Percentiles rank a stretch among this genome's conserved stretches.
Conservation (phyloP, 805 yeast genomes). For the Metschnikowia similis region DNA sequence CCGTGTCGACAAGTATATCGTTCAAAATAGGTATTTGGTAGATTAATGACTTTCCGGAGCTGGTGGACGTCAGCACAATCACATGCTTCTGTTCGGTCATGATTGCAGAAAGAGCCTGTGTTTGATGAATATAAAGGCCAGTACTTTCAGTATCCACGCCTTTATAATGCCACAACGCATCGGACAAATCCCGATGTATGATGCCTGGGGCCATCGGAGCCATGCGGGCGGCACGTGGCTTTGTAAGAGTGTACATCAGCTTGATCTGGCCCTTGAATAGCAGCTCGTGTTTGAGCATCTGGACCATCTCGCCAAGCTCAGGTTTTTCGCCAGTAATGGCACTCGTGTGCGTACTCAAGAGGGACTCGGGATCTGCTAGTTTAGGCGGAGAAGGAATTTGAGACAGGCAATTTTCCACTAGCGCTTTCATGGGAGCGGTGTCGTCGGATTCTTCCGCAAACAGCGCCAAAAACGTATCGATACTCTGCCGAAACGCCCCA, state of each 20-base stretch:
- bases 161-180: slow-evolving; percentile 46
- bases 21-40: slow-evolving; percentile 82
- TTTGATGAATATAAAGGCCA: slow-evolving; percentile 75
- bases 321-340: slow-evolving; percentile 10
- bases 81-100: slow-evolving; percentile 54
- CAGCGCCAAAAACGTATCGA: slow-evolving; percentile 15
- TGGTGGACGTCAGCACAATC: slow-evolving; percentile 89
- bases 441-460: slow-evolving; percentile 19
- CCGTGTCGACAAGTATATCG: slow-evolving; percentile 35
- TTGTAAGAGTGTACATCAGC: slow-evolving; percentile 43
- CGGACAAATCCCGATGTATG: slow-evolving; percentile 45
- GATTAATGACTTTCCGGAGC: slow-evolving; percentile 92
- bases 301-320: slow-evolving; percentile 40
- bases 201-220: slow-evolving; percentile 37
- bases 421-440: slow-evolving; percentile 37
- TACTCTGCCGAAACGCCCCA: slow-evolving; percentile 38
- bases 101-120: slow-evolving; percentile 64
- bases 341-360: slow-evolving; percentile 12
- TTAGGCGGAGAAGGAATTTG: slow-evolving; percentile 47
- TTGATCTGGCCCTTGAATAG: slow-evolving; percentile 64
- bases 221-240: slow-evolving; percentile 44
- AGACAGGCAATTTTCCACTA: slow-evolving; percentile 32
- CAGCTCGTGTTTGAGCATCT: slow-evolving; percentile 41
- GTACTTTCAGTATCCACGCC: slow-evolving; percentile 38
- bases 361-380: slow-evolving; percentile 59